Evolutionary conservation across 129 eudicot genomes (phyloP), one percentile per base, ranked within the genome.

Genomic region (Kitagawia praeruptora): DNA sequence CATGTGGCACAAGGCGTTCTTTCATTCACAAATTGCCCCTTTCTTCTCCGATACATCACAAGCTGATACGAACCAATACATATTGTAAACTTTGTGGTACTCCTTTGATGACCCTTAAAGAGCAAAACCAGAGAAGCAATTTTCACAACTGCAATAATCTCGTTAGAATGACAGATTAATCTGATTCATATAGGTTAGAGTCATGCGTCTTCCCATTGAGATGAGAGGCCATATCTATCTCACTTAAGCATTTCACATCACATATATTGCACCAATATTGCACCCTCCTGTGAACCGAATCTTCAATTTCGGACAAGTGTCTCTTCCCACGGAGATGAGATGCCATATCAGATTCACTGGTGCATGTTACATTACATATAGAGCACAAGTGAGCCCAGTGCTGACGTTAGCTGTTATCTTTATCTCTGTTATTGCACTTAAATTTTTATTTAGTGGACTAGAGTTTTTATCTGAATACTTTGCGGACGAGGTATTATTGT

Each of bases 251-350:
- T 73, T n/a, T 73, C 28, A 73, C 77, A 44, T 44, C 54, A 21
- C 77, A 73, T 46, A 73, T 44, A 73, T 44, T 44, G 38, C 77
- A 73, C 54, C 74, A 78, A 63, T 69, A 67, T 11, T 61, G 54
- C 14, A 63, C 74, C 8, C 54, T 0, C n/a, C 8, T 11, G 18
- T 66, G 40, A 28, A 12, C 25, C 9, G 53, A 69, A 79, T 76
- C 61, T 72, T 71, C 49, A 66, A 81, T 34, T 19, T n/a, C 45
- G n/a, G 85, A 42, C 63, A 67, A 40, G 72, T 85, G 87, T 74
- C 61, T 78, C 70, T 51, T 81, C 37, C 85, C 82, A 0, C 51
- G 53, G 25, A 85, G 51, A 56, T 84, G 87, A 23, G 67, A 44
- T 13, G 23, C 19, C 75, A 70, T 31, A 40, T n/a, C 77, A 63